These are phyloP conservation scores for Vigna mungo DNA, from an alignment of 306 rosid genomes.

Conservation along the genomic window DNA sequence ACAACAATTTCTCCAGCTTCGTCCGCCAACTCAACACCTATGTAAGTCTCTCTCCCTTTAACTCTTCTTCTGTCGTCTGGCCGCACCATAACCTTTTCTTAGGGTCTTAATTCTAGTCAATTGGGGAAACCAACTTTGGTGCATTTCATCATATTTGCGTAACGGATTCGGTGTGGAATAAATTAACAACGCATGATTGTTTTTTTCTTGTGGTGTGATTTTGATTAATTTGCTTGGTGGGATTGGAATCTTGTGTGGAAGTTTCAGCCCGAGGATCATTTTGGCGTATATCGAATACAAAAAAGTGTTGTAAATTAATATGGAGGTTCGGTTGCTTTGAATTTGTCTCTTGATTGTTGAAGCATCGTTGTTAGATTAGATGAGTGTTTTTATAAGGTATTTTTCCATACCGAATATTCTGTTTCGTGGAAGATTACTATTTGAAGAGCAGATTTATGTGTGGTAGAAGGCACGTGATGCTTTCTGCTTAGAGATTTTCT, in stretches of 20 bases:
- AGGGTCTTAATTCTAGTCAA: neutral
- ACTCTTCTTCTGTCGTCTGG: neutral
- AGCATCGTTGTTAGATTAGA: conserved; percentile 27
- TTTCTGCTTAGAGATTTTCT: neutral
- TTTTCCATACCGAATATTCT: conserved; percentile 24
- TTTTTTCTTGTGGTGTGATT: neutral
- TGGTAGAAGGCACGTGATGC: conserved; percentile 31
- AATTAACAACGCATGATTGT: neutral
- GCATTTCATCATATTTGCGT: neutral
- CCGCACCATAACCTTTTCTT: too few relatives aligned
- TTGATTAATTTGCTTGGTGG: neutral
- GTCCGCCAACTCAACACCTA: conserved; percentile 97
- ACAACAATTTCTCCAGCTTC: conserved; percentile 97
- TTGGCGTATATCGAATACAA: conserved; percentile 11
- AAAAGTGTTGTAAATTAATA: neutral
- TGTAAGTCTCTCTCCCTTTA: conserved; percentile 52
- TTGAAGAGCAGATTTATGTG: conserved; percentile 5
- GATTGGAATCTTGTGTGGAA: conserved; percentile 29
- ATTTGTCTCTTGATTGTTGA: conserved; percentile 34
- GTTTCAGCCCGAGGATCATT: neutral
- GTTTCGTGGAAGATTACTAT: conserved; percentile 31
- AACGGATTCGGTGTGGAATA: neutral
- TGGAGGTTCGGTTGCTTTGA: conserved; percentile 40
- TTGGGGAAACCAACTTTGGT: neutral
- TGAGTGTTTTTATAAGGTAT: neutral